Evolutionary conservation across 805 yeast genomes (phyloP).

Genomic region (Saccharomycopsis babjevae): DNA sequence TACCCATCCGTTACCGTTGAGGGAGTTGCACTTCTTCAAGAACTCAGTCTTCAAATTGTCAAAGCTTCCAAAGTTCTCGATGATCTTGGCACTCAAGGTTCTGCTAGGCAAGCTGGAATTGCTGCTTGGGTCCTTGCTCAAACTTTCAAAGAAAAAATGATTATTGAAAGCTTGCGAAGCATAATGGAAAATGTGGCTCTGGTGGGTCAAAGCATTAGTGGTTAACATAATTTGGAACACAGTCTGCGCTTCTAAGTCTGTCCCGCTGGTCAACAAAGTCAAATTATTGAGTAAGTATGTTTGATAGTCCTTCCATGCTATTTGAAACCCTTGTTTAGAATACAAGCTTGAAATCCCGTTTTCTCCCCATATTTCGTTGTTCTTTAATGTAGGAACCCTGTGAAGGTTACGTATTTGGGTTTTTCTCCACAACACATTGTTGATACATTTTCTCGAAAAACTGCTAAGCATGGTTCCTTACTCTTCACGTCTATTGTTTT

Average conservation of each 20-base stretch:
- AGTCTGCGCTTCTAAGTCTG: slow-evolving; percentile 63
- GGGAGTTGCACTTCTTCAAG: slow-evolving; percentile 37
- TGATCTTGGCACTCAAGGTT: slow-evolving; percentile 28
- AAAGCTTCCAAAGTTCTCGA: slow-evolving; percentile 32
- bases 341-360: slow-evolving; percentile 58
- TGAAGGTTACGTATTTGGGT: slow-evolving; percentile 34
- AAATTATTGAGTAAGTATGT: slow-evolving; percentile 48
- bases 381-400: slow-evolving; percentile 48
- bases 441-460: background rate
- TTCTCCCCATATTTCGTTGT: slow-evolving; percentile 29
- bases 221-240: slow-evolving; percentile 63
- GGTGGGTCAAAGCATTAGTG: slow-evolving; percentile 56
- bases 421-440: background rate
- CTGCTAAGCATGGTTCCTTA: background rate
- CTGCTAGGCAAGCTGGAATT: slow-evolving; percentile 28
- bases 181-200: slow-evolving; percentile 65
- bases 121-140: slow-evolving; percentile 23
- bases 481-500: no score
- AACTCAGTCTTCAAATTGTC: slow-evolving; percentile 43
- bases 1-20: slow-evolving; percentile 66
- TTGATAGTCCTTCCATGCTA: slow-evolving; percentile 81
- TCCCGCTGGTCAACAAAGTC: slow-evolving; percentile 60
- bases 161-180: slow-evolving; percentile 91
- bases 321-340: slow-evolving; percentile 52
- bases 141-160: slow-evolving; percentile 67